Percentiles rank a stretch among this genome's conserved stretches.
phyloP scores from a whole-genome alignment of 495 filamentous ascomycete genomes.

The Hypomontagnella submonticulosa region DNA sequence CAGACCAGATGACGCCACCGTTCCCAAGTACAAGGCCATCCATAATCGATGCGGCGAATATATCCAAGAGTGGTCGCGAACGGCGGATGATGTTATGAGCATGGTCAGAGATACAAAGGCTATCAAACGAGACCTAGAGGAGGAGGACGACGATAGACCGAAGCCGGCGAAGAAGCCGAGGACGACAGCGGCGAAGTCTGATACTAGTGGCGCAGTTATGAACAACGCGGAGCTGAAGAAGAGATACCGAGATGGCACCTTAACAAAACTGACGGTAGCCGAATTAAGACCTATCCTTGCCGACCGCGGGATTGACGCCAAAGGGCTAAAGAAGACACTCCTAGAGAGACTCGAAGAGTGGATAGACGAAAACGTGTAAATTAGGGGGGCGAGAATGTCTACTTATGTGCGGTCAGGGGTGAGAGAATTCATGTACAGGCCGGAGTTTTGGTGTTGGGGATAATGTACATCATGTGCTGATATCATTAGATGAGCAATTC shows the following conservation, averaged over 20 bases:
- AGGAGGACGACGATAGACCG: constrained; percentile 50
- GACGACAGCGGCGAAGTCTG: constrained; percentile 39
- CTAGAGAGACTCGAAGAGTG: constrained; percentile 81
- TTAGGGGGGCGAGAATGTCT: background rate
- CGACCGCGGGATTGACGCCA: constrained; percentile 67
- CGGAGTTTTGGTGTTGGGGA: constrained; percentile 4
- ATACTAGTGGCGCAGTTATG: constrained; percentile 46
- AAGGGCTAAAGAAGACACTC: constrained; percentile 82
- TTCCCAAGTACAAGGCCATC: constrained; percentile 82
- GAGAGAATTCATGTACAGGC: background rate
- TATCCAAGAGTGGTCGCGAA: constrained; percentile 76
- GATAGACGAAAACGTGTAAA: constrained; percentile 68
- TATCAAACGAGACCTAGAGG: constrained; percentile 56
- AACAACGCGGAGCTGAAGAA: constrained; percentile 68
- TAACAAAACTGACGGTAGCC: constrained; percentile 78
- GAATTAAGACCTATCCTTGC: constrained; percentile 75
- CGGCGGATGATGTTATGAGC: constrained; percentile 50
- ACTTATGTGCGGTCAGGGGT: background rate
- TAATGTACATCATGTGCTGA: too few relatives aligned
- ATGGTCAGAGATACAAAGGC: constrained; percentile 45
- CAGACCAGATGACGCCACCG: constrained; percentile 80
- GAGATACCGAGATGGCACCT: constrained; percentile 65
- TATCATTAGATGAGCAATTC: too few relatives aligned
- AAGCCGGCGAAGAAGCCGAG: constrained; percentile 55
- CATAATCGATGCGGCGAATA: constrained; percentile 85